Evolutionary conservation across 176 grass and related monocot species (phyloP).

Genomic region (Otatea glauca): DNA sequence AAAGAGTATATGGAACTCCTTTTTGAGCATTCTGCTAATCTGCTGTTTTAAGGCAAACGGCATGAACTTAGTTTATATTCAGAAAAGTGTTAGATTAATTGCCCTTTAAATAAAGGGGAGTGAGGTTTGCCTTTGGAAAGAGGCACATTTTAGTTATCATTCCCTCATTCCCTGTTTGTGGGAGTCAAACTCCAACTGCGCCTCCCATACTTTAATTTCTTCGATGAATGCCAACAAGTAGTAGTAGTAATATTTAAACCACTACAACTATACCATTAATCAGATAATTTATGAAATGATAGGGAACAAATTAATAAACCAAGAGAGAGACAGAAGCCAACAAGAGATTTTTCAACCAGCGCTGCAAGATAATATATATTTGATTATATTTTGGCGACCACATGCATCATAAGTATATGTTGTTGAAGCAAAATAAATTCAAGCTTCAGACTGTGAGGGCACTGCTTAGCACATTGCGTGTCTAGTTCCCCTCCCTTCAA

Average conservation of each 20-base stretch:
- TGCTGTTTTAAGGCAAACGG: neutral
- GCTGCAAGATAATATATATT: conserved; percentile 6
- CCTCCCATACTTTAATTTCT: neutral
- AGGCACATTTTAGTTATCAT: neutral
- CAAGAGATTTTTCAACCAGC: conserved; percentile 6
- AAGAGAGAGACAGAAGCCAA: neutral
- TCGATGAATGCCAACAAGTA: neutral
- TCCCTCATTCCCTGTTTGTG: conserved; percentile 37
- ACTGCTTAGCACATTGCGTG: conserved; percentile 26
- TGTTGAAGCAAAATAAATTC: neutral
- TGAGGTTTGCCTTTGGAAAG: conserved; percentile 44
- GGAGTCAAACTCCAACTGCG: conserved; percentile 41
- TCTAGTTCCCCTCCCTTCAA: neutral
- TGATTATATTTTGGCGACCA: neutral
- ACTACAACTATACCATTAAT: neutral
- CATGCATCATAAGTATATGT: neutral
- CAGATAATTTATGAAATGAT: neutral
- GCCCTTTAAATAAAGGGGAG: neutral
- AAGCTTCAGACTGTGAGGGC: conserved; percentile 6
- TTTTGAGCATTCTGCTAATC: neutral
- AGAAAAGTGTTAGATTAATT: neutral
- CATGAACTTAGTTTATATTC: neutral
- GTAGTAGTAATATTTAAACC: neutral
- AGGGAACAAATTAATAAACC: neutral
- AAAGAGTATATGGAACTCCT: neutral